Conservation (phyloP, 2,329 filamentous ascomycete genomes). For the Arthrobotrys conoides region DNA sequence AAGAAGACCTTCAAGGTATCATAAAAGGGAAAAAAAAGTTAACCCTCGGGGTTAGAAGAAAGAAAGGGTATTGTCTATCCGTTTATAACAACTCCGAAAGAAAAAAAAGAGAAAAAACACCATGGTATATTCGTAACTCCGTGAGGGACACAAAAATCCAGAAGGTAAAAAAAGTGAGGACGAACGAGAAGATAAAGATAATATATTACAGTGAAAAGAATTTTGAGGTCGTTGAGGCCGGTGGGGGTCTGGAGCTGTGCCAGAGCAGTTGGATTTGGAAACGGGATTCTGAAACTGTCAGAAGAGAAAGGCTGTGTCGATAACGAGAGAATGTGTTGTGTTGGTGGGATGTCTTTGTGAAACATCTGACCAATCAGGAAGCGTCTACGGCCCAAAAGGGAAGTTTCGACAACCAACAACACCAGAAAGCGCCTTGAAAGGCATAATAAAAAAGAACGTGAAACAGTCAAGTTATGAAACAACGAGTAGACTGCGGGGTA, state of each 20-base stretch:
- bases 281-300: neutral
- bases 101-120: slow-evolving; percentile 29
- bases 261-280: slow-evolving; percentile 50
- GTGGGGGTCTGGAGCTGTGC: slow-evolving; percentile 40
- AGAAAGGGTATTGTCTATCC: slow-evolving; percentile 50
- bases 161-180: slow-evolving; percentile 6
- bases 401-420: slow-evolving; percentile 61
- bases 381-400: slow-evolving; percentile 51
- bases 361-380: slow-evolving; percentile 48
- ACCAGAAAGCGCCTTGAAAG: slow-evolving; percentile 45
- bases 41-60: slow-evolving; percentile 40
- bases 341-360: slow-evolving; percentile 24
- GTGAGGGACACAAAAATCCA: slow-evolving; percentile 29
- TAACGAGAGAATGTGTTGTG: slow-evolving; percentile 36
- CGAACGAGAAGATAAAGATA: slow-evolving; percentile 22
- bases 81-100: slow-evolving; percentile 50
- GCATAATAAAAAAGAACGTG: slow-evolving; percentile 37
- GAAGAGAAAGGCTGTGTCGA: slow-evolving; percentile 26
- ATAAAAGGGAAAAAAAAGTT: slow-evolving; percentile 14
- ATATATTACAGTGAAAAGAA: slow-evolving; percentile 50
- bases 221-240: slow-evolving; percentile 46
- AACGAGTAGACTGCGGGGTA: slow-evolving; percentile 18
- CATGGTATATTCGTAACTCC: slow-evolving; percentile 58
- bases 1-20: slow-evolving; percentile 50
- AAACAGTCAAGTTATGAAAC: slow-evolving; percentile 51